These are phyloP conservation scores for Globisporangium polare DNA, from an alignment of 352 stramenopile species.

Conservation along the genomic window DNA sequence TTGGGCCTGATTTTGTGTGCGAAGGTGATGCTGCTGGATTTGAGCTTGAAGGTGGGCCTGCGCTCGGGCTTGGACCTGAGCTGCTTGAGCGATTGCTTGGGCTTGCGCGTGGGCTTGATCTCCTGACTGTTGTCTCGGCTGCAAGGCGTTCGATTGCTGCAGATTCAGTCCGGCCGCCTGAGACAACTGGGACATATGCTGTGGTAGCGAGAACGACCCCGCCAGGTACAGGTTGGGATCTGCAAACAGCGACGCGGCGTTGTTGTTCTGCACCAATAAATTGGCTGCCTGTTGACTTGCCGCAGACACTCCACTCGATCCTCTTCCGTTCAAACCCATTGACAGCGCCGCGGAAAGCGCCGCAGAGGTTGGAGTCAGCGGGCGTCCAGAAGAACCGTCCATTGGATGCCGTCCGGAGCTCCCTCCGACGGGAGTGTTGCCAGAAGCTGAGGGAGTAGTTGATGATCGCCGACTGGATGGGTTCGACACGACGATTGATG, in stretches of 20 bases:
- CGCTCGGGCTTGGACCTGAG: slow-evolving; percentile 22
- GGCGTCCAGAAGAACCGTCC: slow-evolving; percentile 9
- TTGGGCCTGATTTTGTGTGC: slow-evolving; percentile 17
- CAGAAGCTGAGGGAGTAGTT: slow-evolving; percentile 16
- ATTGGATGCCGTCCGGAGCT: slow-evolving; percentile 10
- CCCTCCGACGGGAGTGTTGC: background rate
- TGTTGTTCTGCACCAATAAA: slow-evolving; percentile 51
- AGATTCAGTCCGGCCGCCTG: slow-evolving; percentile 33
- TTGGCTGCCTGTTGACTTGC: slow-evolving; percentile 51
- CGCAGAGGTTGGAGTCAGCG: slow-evolving; percentile 29
- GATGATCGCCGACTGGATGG: slow-evolving; percentile 43
- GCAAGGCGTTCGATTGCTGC: slow-evolving; percentile 43
- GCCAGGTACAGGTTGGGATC: slow-evolving; percentile 67
- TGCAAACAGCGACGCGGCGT: slow-evolving; percentile 48
- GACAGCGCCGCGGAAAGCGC: slow-evolving; percentile 31
- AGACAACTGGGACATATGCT: slow-evolving; percentile 43
- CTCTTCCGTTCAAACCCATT: slow-evolving; percentile 23
- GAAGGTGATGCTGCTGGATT: slow-evolving; percentile 16
- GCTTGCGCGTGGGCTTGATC: slow-evolving; percentile 41
- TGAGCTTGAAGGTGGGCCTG: slow-evolving; percentile 25
- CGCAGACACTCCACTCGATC: slow-evolving; percentile 24
- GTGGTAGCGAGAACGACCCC: slow-evolving; percentile 45
- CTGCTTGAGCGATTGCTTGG: slow-evolving; percentile 45
- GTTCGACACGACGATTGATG: slow-evolving; percentile 36
- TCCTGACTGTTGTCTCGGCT: slow-evolving; percentile 34